These are phyloP conservation scores for Pythium plurisporium DNA, from an alignment of 352 stramenopile species.

Conservation along the genomic window DNA sequence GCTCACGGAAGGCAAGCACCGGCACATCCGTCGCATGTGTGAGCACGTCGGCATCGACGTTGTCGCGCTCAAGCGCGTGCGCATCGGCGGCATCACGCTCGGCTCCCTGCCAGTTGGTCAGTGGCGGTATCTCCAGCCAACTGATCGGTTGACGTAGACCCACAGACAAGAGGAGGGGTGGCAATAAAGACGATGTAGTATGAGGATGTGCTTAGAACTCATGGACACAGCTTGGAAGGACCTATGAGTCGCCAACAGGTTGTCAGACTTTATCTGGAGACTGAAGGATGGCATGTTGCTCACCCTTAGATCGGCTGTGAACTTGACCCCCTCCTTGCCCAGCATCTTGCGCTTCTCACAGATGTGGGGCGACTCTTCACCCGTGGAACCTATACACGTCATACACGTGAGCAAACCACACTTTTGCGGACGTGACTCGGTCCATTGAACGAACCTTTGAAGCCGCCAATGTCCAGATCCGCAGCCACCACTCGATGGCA, in stretches of 20 bases:
- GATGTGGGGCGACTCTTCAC: conserved; percentile 54
- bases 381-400: conserved; percentile 37
- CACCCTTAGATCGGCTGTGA: conserved; percentile 62
- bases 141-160: conserved; percentile 35
- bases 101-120: conserved; percentile 61
- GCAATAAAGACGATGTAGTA: background rate
- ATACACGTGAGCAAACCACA: background rate
- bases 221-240: conserved; percentile 44
- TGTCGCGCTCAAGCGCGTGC: conserved; percentile 87
- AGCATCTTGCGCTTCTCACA: conserved; percentile 66
- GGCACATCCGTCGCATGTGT: conserved; percentile 96
- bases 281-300: background rate
- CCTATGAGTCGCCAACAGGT: conserved; percentile 21
- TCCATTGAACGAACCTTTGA: conserved; percentile 43
- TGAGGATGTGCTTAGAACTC: conserved; percentile 27
- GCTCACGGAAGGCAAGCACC: conserved; percentile 93
- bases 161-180: too few relatives aligned
- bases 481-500: conserved; percentile 78
- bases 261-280: background rate
- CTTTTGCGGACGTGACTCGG: background rate
- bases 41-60: conserved; percentile 88
- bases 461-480: conserved; percentile 63
- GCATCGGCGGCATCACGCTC: conserved; percentile 88
- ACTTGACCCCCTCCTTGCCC: conserved; percentile 55
- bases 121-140: conserved; percentile 79